A percentile compares a stretch with the other conserved stretches of the same genome.
phyloP scores from a whole-genome alignment of 192 early-diverging fungal species.

The Gryganskiella cystojenkinii region DNA sequence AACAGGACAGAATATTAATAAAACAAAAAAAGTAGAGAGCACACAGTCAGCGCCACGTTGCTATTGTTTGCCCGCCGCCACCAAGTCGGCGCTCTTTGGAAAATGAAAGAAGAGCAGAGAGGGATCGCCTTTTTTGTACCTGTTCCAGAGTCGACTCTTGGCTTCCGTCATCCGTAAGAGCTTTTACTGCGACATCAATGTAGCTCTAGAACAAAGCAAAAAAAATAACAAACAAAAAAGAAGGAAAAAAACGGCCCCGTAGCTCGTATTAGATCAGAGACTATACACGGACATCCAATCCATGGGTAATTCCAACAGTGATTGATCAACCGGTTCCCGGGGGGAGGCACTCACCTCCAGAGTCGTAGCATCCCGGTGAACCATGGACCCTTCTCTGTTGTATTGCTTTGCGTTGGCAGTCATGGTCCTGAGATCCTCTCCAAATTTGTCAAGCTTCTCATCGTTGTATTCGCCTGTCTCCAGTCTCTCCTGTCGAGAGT shows the following conservation, averaged over 20 bases:
- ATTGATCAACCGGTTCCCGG: background rate
- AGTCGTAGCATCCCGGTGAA: conserved; percentile 59
- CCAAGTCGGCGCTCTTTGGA: no score
- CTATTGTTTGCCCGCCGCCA: no score
- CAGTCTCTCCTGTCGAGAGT: conserved; percentile 18
- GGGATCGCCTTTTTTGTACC: no score
- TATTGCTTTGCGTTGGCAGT: conserved; percentile 64
- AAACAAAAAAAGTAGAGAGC: background rate
- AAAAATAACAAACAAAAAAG: background rate
- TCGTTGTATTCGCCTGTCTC: conserved; percentile 21
- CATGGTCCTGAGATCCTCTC: conserved; percentile 59
- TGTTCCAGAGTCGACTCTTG: conserved; percentile 15
- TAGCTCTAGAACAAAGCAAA: conserved; percentile 12
- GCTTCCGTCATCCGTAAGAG: conserved; percentile 6
- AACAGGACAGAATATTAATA: background rate
- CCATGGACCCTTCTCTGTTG: conserved; percentile 57
- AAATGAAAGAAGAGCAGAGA: background rate
- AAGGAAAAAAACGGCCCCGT: background rate
- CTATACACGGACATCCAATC: background rate
- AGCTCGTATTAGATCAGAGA: background rate
- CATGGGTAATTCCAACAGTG: background rate
- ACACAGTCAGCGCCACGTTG: no score
- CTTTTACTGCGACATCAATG: conserved; percentile 27
- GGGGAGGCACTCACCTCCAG: conserved; percentile 44
- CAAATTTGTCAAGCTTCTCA: conserved; percentile 11